Percentiles rank a stretch among this genome's conserved stretches.
phyloP scores from a whole-genome alignment of 2,329 filamentous ascomycete species.

The Clarireedia sp. region DNA sequence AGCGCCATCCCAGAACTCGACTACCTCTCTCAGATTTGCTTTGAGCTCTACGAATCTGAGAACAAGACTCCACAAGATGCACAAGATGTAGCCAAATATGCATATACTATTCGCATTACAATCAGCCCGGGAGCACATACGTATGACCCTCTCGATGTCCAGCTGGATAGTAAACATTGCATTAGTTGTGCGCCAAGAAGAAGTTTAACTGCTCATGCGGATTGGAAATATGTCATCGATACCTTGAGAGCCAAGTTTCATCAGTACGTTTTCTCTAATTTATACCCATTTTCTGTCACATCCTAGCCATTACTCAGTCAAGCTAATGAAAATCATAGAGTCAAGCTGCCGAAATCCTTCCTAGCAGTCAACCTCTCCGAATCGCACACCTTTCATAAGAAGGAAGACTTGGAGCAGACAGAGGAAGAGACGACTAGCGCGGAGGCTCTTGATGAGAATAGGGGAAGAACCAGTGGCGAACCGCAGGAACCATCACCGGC shows the following conservation, averaged over 20 bases:
- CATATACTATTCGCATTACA: conserved; percentile 93
- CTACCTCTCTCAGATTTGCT: conserved; percentile 95
- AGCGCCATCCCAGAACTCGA: conserved; percentile 95
- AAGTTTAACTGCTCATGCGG: conserved; percentile 80
- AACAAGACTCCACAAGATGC: conserved; percentile 39
- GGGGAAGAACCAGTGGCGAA: not conserved
- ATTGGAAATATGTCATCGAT: conserved; percentile 97
- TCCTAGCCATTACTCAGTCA: not conserved
- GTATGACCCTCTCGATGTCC: conserved; percentile 91
- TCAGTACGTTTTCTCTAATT: conserved; percentile 50
- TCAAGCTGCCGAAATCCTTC: conserved; percentile 31
- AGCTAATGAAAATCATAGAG: conserved; percentile 20
- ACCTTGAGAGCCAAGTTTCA: conserved; percentile 92
- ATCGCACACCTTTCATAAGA: conserved; percentile 30
- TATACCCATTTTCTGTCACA: not conserved
- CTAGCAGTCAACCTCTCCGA: conserved; percentile 31
- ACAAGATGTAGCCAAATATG: conserved; percentile 44
- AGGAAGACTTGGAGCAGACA: conserved; percentile 16
- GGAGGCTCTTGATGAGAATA: not conserved
- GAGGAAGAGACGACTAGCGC: not conserved
- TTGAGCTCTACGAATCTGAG: conserved; percentile 94
- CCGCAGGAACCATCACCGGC: not conserved
- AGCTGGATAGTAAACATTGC: conserved; percentile 91
- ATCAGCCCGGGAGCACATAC: conserved; percentile 95
- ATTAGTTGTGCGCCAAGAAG: conserved; percentile 90